Base-by-base conservation (phyloP, 106 monocot species). In the Narthecium ossifragum region DNA sequence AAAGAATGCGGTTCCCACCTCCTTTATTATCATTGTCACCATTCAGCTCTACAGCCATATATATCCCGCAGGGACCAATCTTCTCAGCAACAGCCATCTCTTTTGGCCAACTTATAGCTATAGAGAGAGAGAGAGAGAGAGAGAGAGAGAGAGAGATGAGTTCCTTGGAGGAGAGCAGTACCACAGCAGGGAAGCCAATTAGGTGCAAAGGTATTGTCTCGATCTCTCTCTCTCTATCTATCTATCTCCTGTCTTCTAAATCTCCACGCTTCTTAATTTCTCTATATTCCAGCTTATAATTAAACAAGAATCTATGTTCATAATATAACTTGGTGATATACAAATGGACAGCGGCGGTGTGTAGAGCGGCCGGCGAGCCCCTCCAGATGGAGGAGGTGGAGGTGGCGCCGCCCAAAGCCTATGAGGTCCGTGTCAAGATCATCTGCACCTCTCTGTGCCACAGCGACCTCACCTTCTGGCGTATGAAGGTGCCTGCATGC, bases 371-470 rank as follows among this genome's bases (percentile, higher is more conserved):
- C 8, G 93, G 80, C 8, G 70, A 80, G 75, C 72, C 85, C 31
- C 55, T 94, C 1, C 52, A 10, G 46, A 75, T 94, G 11, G 88
- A 89, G 66, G 83, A 86, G 29, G 78, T 94, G 50, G 70, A 67
- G 63, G 93, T 94, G 34, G 79, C 74, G 2, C 73, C 88, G 31
- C 93, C 93, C 0, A 51, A 68, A 28, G 74, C 64, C 6, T 65
- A 65, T 51, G 85, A 94, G 69, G 80, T 86, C 61, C 67, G 93
- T 33, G 78, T 94, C 23, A 94, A 74, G 73, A 86, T 94, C 55
- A 55, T 89, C 45, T 94, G 89, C 75, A 80, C 85, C 29, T 83
- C 93, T n/a, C 72, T 94, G 31, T 94, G 93, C 70, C 93, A 94
- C 66, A 83, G 72, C 59, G 93, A 94, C 66, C 10, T 94, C 61